These are phyloP conservation scores for Paracamarosporium sp. DNA, from an alignment of 2,329 filamentous ascomycete species.

Conservation along the genomic window DNA sequence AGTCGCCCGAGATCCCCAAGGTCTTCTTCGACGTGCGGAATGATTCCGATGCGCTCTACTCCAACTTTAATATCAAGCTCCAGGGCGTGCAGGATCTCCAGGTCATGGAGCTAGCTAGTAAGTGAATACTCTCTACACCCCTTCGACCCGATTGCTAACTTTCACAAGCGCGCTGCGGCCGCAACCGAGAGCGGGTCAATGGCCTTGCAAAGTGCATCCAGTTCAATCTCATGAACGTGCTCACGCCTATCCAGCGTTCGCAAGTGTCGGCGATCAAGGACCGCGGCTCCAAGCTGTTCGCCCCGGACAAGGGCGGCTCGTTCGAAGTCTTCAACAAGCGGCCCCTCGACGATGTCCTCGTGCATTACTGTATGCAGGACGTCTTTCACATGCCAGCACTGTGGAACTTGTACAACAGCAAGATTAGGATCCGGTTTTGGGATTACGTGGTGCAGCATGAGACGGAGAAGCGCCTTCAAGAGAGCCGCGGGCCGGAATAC, in stretches of 20 bases:
- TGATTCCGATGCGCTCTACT: slow-evolving; percentile 33
- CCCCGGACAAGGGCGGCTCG: background rate
- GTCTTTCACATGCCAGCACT: slow-evolving; percentile 3
- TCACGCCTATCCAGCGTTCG: slow-evolving; percentile 17
- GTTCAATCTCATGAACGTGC: slow-evolving; percentile 4
- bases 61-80: slow-evolving; percentile 22
- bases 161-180: slow-evolving; percentile 1
- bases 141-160: slow-evolving; percentile 4
- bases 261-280: slow-evolving; percentile 19
- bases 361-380: background rate
- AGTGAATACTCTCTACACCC: slow-evolving; percentile 2
- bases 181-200: background rate
- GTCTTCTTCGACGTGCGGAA: slow-evolving; percentile 38
- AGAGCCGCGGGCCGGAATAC: background rate
- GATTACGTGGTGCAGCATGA: background rate
- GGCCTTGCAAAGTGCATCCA: background rate
- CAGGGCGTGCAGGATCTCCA: slow-evolving; percentile 26
- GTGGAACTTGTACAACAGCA: background rate
- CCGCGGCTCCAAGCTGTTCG: background rate
- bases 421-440: slow-evolving; percentile 1
- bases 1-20: slow-evolving; percentile 30
- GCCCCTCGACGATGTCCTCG: background rate
- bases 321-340: background rate
- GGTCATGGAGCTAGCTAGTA: slow-evolving; percentile 25
- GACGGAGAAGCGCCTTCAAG: background rate